phyloP scores from a whole-genome alignment of 163 green algal species.

The Scenedesmus sp. region DNA sequence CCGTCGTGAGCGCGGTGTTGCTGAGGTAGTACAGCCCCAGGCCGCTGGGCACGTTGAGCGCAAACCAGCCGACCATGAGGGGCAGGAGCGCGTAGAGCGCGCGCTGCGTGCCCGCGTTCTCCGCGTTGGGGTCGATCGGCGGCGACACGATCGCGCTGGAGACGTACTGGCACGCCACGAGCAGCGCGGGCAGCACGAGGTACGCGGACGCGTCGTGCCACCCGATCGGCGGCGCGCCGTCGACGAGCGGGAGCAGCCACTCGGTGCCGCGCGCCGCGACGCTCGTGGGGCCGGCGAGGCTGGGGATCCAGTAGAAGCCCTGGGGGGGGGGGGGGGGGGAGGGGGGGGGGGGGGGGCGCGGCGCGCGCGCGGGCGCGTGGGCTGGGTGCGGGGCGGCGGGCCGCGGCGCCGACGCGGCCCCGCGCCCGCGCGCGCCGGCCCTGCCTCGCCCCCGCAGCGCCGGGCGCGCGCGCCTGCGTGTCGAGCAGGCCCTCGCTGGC shows the following conservation, averaged over 20 bases:
- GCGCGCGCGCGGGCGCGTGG: too few relatives aligned
- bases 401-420: not conserved
- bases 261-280: constrained; percentile 60
- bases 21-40: constrained; percentile 93
- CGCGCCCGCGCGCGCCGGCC: too few relatives aligned
- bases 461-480: constrained; percentile 58
- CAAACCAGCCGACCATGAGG: constrained; percentile 92
- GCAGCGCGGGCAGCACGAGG: constrained; percentile 82
- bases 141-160: constrained; percentile 78
- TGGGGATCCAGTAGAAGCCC: constrained; percentile 90
- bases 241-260: constrained; percentile 87
- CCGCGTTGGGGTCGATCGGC: constrained; percentile 54
- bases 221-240: constrained; percentile 85
- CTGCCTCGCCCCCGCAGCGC: not conserved
- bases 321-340: constrained; percentile 46
- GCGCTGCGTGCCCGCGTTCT: constrained; percentile 53
- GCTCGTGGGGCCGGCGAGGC: constrained; percentile 72
- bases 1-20: constrained; percentile 83
- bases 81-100: constrained; percentile 71
- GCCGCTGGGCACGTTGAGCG: constrained; percentile 86
- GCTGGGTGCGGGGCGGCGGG: too few relatives aligned
- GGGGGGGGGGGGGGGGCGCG: too few relatives aligned
- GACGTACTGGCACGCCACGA: constrained; percentile 81
- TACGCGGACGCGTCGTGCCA: constrained; percentile 82
- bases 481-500: constrained; percentile 76